Conservation (phyloP, 495 filamentous ascomycete genomes). For the Daldinia childiae region DNA sequence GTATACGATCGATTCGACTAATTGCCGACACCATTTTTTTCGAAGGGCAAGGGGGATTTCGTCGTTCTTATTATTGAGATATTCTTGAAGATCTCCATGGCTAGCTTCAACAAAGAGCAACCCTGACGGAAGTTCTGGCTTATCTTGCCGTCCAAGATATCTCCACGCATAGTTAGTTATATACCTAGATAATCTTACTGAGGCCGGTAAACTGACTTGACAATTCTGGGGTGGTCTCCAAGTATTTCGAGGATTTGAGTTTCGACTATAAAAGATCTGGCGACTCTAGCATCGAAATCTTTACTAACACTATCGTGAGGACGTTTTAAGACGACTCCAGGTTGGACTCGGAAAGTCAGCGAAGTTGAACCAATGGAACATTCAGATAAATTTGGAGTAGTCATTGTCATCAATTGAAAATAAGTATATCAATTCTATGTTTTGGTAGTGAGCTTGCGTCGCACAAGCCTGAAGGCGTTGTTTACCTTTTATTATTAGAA, state of each 20-base stretch:
- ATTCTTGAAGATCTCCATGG: not conserved
- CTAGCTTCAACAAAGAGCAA: not conserved
- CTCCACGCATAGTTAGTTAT: no score
- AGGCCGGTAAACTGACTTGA: not conserved
- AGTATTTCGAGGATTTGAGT: not conserved
- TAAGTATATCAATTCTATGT: no score
- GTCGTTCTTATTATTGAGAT: not conserved
- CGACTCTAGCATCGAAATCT: not conserved
- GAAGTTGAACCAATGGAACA: no score
- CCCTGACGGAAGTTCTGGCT: not conserved
- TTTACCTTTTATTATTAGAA: no score
- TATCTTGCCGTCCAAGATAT: not conserved
- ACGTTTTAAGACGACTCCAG: not conserved
- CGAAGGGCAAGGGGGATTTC: not conserved
- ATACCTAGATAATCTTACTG: not conserved
- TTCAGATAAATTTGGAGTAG: no score
- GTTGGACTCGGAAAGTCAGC: not conserved
- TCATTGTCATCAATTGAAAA: no score
- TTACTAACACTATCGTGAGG: not conserved
- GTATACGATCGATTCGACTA: not conserved
- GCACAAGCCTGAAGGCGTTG: no score
- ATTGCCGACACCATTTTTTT: not conserved
- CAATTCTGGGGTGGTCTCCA: not conserved
- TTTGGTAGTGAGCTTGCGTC: no score
- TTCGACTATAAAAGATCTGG: not conserved